phyloP scores from a whole-genome alignment of 768 basidiomycete species.

The Suillus decipiens region DNA sequence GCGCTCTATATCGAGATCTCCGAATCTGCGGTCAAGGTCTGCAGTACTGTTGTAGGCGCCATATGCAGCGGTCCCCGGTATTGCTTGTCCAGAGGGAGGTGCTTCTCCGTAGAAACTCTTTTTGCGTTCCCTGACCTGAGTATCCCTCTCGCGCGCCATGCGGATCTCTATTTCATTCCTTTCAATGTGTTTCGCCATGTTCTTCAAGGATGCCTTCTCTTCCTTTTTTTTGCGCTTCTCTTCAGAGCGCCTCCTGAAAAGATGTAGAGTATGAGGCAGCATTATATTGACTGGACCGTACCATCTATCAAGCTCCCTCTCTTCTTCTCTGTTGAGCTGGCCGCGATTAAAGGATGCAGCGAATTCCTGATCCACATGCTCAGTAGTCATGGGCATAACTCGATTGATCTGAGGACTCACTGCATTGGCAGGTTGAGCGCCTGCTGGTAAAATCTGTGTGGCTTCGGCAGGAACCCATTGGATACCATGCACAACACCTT shows the following conservation, averaged over 20 bases:
- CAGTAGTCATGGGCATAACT: background rate
- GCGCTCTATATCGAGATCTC: slow-evolving; percentile 34
- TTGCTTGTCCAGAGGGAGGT: slow-evolving; percentile 28
- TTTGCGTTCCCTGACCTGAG: slow-evolving; percentile 49
- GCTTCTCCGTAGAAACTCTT: slow-evolving; percentile 51
- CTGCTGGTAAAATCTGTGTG: slow-evolving; percentile 57
- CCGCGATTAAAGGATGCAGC: slow-evolving; percentile 56
- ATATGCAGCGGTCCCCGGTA: slow-evolving; percentile 24
- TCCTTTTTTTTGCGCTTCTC: slow-evolving; percentile 57
- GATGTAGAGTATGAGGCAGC: background rate
- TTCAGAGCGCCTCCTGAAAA: slow-evolving; percentile 47
- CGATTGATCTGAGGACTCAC: slow-evolving; percentile 36
- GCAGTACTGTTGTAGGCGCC: slow-evolving; percentile 22
- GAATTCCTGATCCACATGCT: slow-evolving; percentile 48
- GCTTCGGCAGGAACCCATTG: slow-evolving; percentile 71
- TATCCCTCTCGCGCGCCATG: slow-evolving; percentile 58
- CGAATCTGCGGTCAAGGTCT: slow-evolving; percentile 44
- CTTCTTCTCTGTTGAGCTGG: slow-evolving; percentile 39
- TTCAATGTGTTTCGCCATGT: slow-evolving; percentile 40
- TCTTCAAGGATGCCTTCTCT: slow-evolving; percentile 42
- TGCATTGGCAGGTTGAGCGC: slow-evolving; percentile 58
- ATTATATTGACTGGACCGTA: slow-evolving; percentile 23
- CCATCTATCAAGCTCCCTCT: slow-evolving; percentile 49
- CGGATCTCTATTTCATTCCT: slow-evolving; percentile 55
- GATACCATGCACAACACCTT: slow-evolving; percentile 65